These are phyloP conservation scores for Lippia alba DNA, from an alignment of 305 asterid genomes.

Conservation along the genomic window DNA sequence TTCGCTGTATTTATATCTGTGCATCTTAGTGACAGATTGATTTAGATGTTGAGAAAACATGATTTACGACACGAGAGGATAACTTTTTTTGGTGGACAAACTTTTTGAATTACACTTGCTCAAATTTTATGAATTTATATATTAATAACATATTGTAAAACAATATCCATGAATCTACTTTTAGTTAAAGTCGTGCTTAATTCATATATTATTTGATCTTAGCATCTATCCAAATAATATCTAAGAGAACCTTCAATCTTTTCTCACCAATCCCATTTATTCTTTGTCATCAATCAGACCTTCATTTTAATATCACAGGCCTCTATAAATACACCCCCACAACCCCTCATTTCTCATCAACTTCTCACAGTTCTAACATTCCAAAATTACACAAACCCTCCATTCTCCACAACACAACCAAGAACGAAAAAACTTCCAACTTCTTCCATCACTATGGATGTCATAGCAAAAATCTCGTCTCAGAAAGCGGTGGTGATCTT, in stretches of 20 bases:
- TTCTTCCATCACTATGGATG: conserved; percentile 34
- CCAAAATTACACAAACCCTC: not conserved
- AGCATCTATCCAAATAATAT: conserved; percentile 41
- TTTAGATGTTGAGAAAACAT: too few relatives aligned
- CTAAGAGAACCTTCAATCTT: conserved; percentile 33
- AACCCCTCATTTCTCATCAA: not conserved
- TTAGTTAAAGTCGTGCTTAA: conserved; percentile 20
- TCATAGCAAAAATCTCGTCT: conserved; percentile 44
- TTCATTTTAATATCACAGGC: conserved; percentile 15
- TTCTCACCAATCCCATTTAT: not conserved
- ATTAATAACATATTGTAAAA: not conserved
- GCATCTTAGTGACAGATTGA: too few relatives aligned
- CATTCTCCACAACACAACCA: too few relatives aligned
- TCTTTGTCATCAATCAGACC: not conserved
- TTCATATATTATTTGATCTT: not conserved
- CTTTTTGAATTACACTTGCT: too few relatives aligned
- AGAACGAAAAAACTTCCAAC: too few relatives aligned
- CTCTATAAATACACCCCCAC: conserved; percentile 36
- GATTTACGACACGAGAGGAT: too few relatives aligned
- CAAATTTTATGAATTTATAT: too few relatives aligned
- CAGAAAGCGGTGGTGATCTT: conserved; percentile 56
- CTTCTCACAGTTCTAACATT: not conserved
- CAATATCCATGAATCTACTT: conserved; percentile 37
- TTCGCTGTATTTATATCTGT: too few relatives aligned
- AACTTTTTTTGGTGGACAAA: too few relatives aligned